A percentile compares a stretch with the other conserved stretches of the same genome.
These are phyloP conservation scores for Dioscorea alata DNA, from an alignment of 106 monocot genomes.

Conservation along the genomic window DNA sequence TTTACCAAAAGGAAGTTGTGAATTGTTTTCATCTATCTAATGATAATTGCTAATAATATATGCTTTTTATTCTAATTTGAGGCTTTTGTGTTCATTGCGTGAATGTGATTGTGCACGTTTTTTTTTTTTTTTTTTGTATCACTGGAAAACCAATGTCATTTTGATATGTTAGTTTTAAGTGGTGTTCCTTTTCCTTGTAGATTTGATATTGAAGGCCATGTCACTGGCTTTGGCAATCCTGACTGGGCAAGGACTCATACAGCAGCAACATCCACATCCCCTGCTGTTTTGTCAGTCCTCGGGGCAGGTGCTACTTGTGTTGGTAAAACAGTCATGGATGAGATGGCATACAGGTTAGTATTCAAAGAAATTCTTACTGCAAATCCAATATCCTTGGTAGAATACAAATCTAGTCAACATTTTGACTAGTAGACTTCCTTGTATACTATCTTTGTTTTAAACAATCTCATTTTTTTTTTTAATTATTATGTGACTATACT, in stretches of 20 bases:
- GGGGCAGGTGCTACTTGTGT: constrained; percentile 69
- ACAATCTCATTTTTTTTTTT: no score
- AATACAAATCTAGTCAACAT: no score
- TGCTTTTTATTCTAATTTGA: background rate
- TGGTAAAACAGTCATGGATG: constrained; percentile 97
- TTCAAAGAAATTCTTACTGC: background rate
- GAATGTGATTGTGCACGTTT: no score
- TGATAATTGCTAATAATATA: background rate
- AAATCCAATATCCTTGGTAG: no score
- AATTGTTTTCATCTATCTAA: background rate
- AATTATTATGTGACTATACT: no score
- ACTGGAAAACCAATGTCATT: background rate
- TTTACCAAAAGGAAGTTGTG: background rate
- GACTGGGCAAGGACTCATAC: constrained; percentile 85
- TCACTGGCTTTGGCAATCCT: constrained; percentile 86
- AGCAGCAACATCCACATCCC: constrained; percentile 58
- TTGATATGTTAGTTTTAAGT: background rate
- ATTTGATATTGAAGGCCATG: constrained; percentile 66
- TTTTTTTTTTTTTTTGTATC: background rate
- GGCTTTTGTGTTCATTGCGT: background rate
- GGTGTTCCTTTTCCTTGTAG: constrained; percentile 24
- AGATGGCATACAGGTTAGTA: constrained; percentile 88
- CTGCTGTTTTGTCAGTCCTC: constrained; percentile 48
- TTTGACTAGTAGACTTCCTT: no score
- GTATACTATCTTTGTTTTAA: no score